phyloP scores from a whole-genome alignment of 163 green algal species.

The Trebouxiophyceae sp. region DNA sequence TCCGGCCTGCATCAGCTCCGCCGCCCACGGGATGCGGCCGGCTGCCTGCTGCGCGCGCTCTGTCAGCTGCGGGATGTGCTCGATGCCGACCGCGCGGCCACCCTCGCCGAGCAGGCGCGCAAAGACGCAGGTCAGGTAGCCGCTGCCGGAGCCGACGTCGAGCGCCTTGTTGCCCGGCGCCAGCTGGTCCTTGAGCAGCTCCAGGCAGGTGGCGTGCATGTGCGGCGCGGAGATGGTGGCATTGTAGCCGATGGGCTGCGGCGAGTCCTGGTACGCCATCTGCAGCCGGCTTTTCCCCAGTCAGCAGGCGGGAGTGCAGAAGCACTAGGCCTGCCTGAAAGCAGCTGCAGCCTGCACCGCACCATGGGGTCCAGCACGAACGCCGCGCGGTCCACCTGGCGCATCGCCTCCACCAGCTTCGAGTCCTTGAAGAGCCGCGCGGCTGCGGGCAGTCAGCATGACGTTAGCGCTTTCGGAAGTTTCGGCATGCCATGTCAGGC shows the following conservation, averaged over 20 bases:
- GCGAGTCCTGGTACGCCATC: constrained; percentile 35
- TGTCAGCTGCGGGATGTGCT: background rate
- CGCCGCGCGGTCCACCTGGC: background rate
- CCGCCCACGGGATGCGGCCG: background rate
- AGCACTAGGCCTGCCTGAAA: too few species aligned
- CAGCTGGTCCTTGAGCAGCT: constrained; percentile 51
- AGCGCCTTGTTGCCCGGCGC: constrained; percentile 41
- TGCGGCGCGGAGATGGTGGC: constrained; percentile 68
- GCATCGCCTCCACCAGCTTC: background rate
- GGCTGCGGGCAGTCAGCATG: too few species aligned
- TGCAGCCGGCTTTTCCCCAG: too few species aligned
- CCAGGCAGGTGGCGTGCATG: constrained; percentile 67
- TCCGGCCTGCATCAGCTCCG: background rate
- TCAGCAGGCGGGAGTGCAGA: too few species aligned
- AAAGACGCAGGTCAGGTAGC: constrained; percentile 58
- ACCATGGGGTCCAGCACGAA: background rate
- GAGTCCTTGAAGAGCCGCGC: background rate
- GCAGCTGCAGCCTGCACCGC: too few species aligned
- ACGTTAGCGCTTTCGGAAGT: too few species aligned
- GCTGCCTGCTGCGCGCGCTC: too few species aligned
- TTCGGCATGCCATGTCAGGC: background rate
- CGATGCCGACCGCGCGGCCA: background rate
- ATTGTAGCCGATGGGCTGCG: constrained; percentile 42
- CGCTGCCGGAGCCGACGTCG: constrained; percentile 52
- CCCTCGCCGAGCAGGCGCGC: constrained; percentile 10